Evolutionary conservation across 2,329 filamentous ascomycete genomes (phyloP), one percentile per base, ranked within the genome.

Genomic region (Mycogone perniciosa): DNA sequence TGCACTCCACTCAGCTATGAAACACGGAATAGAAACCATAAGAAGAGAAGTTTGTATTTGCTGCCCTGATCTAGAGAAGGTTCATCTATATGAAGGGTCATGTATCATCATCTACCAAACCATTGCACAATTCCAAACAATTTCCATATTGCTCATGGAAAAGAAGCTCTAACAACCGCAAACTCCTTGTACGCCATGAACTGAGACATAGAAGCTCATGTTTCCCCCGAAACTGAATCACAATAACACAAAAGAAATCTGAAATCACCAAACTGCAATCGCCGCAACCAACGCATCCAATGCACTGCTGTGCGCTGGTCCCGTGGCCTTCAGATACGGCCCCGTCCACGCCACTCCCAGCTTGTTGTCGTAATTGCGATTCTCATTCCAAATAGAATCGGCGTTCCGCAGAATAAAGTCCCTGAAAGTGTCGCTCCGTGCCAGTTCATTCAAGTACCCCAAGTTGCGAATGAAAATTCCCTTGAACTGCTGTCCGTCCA

Each of bases 401-500:
- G 85, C 85, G 52, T 86, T 88, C 30, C 65, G 69, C 44, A 74
- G 64, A 50, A 89, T 77, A 50, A 84, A 82, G 2, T 68, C 62
- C 9, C 66, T 68, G 60, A 82, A 84, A 7, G 63, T 63, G 3
- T 71, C 63, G 35, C 76, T 68, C 0, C 78, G 77, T 1, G 73
- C 74, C 3, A 66, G 76, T 1, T 67, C 60, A 26, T 85, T 71
- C 33, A 89, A 65, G 49, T 78, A 76, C 33, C 75, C 72, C 20
- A 89, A 67, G 60, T 86, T 86, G 20, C 84, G 76, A 11, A 80
- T 73, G 56, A 88, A 87, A 34, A 88, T 72, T 4, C 86, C 86
- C 66, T 89, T 89, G 75, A 89, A 89, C 60, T 86, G 81, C 33
- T 79, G 73, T 1, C 73, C 76, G 53, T 83, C 77, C 13, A 60